Conservation (phyloP, 164 flowering plant species). For the Berberis vulgaris region DNA sequence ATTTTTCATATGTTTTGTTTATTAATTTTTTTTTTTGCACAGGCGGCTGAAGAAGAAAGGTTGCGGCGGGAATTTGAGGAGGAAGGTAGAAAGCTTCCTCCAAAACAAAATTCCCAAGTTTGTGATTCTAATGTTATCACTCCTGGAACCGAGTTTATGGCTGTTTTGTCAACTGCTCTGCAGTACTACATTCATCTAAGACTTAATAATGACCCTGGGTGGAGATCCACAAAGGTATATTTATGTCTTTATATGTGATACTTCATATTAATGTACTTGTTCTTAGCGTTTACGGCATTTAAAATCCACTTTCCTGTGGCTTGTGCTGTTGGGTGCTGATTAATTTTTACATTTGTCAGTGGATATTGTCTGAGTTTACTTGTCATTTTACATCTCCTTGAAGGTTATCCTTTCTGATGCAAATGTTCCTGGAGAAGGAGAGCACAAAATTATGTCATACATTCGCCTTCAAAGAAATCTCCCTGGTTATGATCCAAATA, state of each 20-base stretch:
- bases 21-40: constrained; percentile 3
- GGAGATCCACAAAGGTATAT: constrained; percentile 79
- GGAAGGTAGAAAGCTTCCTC: constrained; percentile 92
- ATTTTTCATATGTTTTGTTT: background rate
- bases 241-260: background rate
- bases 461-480: constrained; percentile 48
- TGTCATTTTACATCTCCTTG: constrained; percentile 9
- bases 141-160: too few species aligned
- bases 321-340: background rate
- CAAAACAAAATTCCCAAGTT: constrained; percentile 60
- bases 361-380: background rate
- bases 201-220: constrained; percentile 85
- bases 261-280: background rate
- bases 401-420: constrained; percentile 98
- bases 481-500: constrained; percentile 90
- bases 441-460: constrained; percentile 70
- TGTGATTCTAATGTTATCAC: too few species aligned
- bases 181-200: constrained; percentile 87
- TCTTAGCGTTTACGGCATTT: background rate
- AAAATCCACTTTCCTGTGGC: background rate
- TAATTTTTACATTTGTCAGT: background rate
- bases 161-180: constrained; percentile 57
- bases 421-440: constrained; percentile 99
- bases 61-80: constrained; percentile 73
- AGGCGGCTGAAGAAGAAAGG: constrained; percentile 91